A percentile compares a stretch with the other conserved stretches of the same genome.
Conservation (phyloP, 2,329 filamentous ascomycete genomes). For the Nannizziopsis arthrosporioides region DNA sequence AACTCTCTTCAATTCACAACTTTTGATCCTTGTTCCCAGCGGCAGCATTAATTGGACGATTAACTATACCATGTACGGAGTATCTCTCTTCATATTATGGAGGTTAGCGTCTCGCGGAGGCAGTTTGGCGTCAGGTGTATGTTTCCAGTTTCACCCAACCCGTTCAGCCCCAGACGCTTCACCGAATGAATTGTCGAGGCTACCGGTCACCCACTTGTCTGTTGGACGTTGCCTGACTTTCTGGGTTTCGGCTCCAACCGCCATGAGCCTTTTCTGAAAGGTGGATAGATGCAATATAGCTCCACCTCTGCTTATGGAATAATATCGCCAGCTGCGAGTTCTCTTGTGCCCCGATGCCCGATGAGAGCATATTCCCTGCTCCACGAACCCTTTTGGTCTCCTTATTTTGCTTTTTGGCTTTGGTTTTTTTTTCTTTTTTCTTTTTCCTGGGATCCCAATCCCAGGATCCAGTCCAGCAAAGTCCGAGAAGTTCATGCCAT, state of each 20-base stretch:
- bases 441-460: neutral
- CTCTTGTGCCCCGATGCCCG: neutral
- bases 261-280: neutral
- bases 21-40: constrained; percentile 7
- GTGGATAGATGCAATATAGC: neutral
- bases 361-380: too few species aligned
- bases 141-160: too few species aligned
- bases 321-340: neutral
- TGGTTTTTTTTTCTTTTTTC: neutral
- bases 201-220: too few species aligned
- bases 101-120: too few species aligned
- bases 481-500: neutral
- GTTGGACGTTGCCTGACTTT: too few species aligned
- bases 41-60: neutral
- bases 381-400: too few species aligned
- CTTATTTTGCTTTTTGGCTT: neutral
- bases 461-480: neutral
- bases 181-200: too few species aligned
- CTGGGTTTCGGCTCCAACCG: neutral
- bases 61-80: neutral
- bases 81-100: too few species aligned
- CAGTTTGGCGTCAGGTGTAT: too few species aligned
- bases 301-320: too few species aligned
- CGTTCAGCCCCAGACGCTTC: too few species aligned
- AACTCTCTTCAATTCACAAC: neutral